Conservation (phyloP, 139 green algal genomes). For the Coelastrella sp. region DNA sequence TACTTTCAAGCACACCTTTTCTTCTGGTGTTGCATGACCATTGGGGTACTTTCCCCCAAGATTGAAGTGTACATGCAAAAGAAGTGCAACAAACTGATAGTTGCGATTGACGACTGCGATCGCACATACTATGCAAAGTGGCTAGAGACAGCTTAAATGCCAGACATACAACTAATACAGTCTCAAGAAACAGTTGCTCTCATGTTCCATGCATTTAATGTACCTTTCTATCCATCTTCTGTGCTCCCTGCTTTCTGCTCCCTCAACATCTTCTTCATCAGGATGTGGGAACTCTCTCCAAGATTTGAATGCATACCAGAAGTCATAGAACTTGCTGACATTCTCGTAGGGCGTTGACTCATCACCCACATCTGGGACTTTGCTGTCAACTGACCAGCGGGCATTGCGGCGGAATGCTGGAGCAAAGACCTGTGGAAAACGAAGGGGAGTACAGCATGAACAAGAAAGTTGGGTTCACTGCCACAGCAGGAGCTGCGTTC, state of each 20-base stretch:
- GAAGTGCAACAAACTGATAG: too few relatives aligned
- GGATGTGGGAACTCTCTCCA: conserved; percentile 97
- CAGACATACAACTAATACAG: too few relatives aligned
- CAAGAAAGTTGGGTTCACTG: too few relatives aligned
- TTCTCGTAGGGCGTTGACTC: conserved; percentile 58
- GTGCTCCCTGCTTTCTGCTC: conserved; percentile 87
- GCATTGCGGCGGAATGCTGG: conserved; percentile 93
- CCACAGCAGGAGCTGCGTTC: too few relatives aligned
- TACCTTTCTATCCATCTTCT: conserved; percentile 91
- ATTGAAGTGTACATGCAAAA: too few relatives aligned
- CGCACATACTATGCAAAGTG: too few relatives aligned
- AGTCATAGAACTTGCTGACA: conserved; percentile 95
- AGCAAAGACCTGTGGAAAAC: conserved; percentile 81
- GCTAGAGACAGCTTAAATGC: too few relatives aligned
- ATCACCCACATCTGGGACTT: conserved; percentile 85
- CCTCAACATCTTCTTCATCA: conserved; percentile 95
- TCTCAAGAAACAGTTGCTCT: too few relatives aligned
- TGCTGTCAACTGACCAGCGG: conserved; percentile 78
- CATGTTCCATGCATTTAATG: too few relatives aligned
- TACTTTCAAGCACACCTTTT: background rate
- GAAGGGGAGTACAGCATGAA: background rate
- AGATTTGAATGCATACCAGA: conserved; percentile 93
- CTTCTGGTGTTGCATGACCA: background rate
- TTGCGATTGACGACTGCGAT: too few relatives aligned
- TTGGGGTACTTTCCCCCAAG: too few relatives aligned